Base-by-base conservation (phyloP, 257 asterid genomes). In the Gentiana macrophylla region DNA sequence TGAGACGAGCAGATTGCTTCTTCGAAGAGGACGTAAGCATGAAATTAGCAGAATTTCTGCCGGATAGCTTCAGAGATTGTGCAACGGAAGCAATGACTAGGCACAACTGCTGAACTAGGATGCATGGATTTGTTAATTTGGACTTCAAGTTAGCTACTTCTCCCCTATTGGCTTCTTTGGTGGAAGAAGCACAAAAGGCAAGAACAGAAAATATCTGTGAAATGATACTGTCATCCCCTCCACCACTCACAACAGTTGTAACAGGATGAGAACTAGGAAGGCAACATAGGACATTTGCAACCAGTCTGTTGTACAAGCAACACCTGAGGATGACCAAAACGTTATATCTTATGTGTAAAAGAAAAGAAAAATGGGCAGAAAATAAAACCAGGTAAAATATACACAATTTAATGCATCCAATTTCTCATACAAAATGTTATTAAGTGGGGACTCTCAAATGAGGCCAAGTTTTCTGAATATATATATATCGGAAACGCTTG, bases 151-250 rank as follows among this genome's bases (percentile, higher is more conserved):
- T 71, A 50, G 72, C 84, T 59, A 83, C 67, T 67, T 79, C 97
- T 67, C 84, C 72, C 8, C 76, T 77, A 49, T 63, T 75, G 11
- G 74, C 66, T 67, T 83, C 92, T 78, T 92, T 92, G 57, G 61
- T 72, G 46, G 97, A 75, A 69, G 92, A 67, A 68, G 83, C 74
- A 63, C 87, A 86, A 47, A 78, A 67, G 35, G 97, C 72, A 49
- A 92, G 75, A 52, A 88, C 70, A 49, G 97, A 78, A 76, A 88
- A 92, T 57, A 88, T 77, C 70, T 88, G 95, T 4, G 99, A 88
- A 67, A 86, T 67, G 60, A 92, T 81, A 57, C 97, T 88, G 60
- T 94, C 97, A 44, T 92, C 99, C 59, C 94, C 99, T 71, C 95
- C 95, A 24, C 95, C 99, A 68, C 86, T 88, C 59, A 92, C 95